Conservation (phyloP, 208 protist species). For the Acanthamoeba culbertsoni region DNA sequence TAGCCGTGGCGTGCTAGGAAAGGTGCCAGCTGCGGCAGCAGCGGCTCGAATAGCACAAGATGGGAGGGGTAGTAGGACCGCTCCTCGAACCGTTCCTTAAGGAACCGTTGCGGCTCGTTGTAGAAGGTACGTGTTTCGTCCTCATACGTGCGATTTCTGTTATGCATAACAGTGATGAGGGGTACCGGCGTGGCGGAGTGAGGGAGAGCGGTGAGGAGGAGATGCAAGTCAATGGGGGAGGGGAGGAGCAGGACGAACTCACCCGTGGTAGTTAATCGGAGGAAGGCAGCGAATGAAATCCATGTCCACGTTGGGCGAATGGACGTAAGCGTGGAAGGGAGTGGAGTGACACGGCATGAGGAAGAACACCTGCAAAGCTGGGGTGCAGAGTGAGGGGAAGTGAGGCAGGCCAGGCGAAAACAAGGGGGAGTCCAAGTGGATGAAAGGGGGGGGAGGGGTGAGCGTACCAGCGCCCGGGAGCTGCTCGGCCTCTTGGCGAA, state of each 20-base stretch:
- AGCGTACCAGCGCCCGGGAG: background rate
- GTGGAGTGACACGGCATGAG: constrained; percentile 79
- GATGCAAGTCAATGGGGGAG: background rate
- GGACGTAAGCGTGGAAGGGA: constrained; percentile 74
- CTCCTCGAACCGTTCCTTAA: background rate
- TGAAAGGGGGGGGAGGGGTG: no score
- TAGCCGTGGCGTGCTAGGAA: background rate
- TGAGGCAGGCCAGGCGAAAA: background rate
- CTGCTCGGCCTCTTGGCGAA: constrained; percentile 59
- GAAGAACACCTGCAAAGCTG: constrained; percentile 54
- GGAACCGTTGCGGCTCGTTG: background rate
- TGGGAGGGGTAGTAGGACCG: background rate
- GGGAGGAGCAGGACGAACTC: background rate
- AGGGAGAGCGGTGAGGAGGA: background rate
- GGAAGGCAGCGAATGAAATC: constrained; percentile 62
- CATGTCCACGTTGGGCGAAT: constrained; percentile 58
- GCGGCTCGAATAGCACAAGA: background rate
- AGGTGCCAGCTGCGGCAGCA: background rate
- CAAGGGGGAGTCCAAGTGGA: no score
- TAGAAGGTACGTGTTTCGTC: background rate
- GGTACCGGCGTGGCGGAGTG: background rate
- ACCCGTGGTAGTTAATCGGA: background rate
- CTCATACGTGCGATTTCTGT: background rate
- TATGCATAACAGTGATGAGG: no score
- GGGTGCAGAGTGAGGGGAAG: background rate